Conservation (phyloP, 2,329 filamentous ascomycete genomes). For the Ilyonectria destructans region DNA sequence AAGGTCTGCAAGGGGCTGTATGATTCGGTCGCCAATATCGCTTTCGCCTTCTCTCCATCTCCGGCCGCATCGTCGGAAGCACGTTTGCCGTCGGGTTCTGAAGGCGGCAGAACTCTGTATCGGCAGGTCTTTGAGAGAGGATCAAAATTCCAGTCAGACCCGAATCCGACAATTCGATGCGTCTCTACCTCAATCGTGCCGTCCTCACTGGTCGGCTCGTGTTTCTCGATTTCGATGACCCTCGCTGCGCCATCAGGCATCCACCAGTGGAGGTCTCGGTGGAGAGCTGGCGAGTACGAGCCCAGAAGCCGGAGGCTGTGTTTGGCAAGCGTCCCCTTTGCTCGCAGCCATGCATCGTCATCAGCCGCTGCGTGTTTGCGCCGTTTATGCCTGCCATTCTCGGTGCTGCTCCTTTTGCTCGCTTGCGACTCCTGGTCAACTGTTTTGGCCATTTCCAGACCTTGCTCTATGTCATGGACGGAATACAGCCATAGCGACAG, state of each 20-base stretch:
- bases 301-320: constrained; percentile 36
- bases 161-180: background rate
- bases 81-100: constrained; percentile 15
- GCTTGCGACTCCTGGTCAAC: background rate
- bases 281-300: constrained; percentile 20
- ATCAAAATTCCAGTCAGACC: too few species aligned
- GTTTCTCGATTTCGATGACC: constrained; percentile 16
- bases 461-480: constrained; percentile 22
- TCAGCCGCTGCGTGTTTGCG: background rate
- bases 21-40: constrained; percentile 26
- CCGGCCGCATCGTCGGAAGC: background rate
- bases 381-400: background rate
- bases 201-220: background rate
- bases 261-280: constrained; percentile 38
- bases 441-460: too few species aligned
- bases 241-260: constrained; percentile 34
- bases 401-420: background rate
- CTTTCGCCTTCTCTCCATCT: too few species aligned
- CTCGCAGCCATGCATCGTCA: constrained; percentile 40
- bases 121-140: background rate
- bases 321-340: constrained; percentile 25
- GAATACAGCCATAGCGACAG: constrained; percentile 52
- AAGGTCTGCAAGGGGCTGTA: constrained; percentile 30
- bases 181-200: constrained; percentile 11
- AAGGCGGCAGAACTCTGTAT: constrained; percentile 5